phyloP scores from a whole-genome alignment of 108 stramenopile species.

The Fistulifera solaris region DNA sequence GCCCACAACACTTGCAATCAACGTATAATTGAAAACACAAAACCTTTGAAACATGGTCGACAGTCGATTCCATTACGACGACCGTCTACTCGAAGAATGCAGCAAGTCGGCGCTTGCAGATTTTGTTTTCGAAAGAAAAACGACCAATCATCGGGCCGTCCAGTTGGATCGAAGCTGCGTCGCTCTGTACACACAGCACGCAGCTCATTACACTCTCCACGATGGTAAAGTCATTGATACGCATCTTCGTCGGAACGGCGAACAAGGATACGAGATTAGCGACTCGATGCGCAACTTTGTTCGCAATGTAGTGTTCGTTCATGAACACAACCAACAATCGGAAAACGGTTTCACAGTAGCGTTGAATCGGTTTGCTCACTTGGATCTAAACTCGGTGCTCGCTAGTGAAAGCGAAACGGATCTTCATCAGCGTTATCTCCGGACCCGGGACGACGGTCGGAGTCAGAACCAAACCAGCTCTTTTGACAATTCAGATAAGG shows the following conservation, averaged over 20 bases:
- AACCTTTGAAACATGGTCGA: too few relatives aligned
- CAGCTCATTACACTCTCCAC: not conserved
- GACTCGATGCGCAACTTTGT: slow-evolving; percentile 3
- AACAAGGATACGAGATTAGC: not conserved
- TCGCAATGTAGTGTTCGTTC: slow-evolving; percentile 3
- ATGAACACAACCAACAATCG: slow-evolving; percentile 6
- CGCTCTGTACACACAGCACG: not conserved
- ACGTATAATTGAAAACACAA: too few relatives aligned
- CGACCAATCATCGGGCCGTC: too few relatives aligned
- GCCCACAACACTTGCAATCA: too few relatives aligned
- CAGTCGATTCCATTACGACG: too few relatives aligned
- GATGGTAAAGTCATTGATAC: not conserved
- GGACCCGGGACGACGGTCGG: not conserved
- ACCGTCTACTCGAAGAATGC: too few relatives aligned
- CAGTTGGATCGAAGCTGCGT: not conserved
- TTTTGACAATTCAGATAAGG: too few relatives aligned
- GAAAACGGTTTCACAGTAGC: not conserved
- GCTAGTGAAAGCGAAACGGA: not conserved
- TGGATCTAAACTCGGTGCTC: not conserved
- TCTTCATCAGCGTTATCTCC: not conserved
- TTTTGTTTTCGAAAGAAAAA: too few relatives aligned
- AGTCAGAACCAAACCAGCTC: too few relatives aligned
- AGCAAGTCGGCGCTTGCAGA: too few relatives aligned
- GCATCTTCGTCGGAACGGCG: not conserved
- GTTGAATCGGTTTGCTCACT: slow-evolving; percentile 5